Percentiles rank a stretch among this genome's conserved stretches.
phyloP scores from a whole-genome alignment of 345 rosid species.

The Hirschfeldia incana region DNA sequence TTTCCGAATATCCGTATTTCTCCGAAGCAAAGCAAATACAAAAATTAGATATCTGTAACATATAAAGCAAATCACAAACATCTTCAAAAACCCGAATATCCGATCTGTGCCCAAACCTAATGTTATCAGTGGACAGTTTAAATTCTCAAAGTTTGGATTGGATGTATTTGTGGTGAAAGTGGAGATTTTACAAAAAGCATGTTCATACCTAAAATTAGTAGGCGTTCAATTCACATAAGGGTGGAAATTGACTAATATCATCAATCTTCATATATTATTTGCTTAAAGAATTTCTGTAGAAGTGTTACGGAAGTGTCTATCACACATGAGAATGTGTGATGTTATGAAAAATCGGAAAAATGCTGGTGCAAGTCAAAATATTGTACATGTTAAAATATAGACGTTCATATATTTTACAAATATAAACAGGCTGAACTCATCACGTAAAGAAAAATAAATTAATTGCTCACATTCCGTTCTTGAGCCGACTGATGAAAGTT shows the following conservation, averaged over 20 bases:
- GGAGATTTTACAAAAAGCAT: neutral
- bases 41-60: too few species aligned
- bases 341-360: neutral
- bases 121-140: neutral
- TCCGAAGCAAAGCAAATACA: too few species aligned
- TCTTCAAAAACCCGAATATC: too few species aligned
- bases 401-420: neutral
- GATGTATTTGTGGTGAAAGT: neutral
- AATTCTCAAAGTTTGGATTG: neutral
- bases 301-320: neutral
- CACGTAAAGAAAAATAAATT: too few species aligned
- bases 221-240: neutral
- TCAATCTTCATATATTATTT: neutral
- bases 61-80: too few species aligned
- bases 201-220: neutral
- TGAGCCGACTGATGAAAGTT: neutral
- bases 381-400: neutral
- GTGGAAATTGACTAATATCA: neutral
- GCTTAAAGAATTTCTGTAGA: neutral
- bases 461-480: neutral
- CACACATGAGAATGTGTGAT: neutral
- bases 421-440: too few species aligned
- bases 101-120: too few species aligned
- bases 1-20: too few species aligned
- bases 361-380: neutral